phyloP scores from a whole-genome alignment of 176 grass and related monocot genomes.

The Aegilops tauschii region DNA sequence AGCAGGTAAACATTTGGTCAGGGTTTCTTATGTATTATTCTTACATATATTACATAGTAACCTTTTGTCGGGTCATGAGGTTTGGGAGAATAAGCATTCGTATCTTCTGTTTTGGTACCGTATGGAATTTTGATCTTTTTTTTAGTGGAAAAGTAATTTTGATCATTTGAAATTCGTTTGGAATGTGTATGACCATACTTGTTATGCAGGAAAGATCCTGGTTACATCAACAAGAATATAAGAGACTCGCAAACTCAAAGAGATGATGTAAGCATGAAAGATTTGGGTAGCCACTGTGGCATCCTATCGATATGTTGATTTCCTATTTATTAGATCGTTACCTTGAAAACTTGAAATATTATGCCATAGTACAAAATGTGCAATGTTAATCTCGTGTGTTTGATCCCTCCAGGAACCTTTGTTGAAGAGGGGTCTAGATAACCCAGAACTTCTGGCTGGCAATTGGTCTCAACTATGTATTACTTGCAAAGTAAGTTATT shows the following conservation, averaged over 20 bases:
- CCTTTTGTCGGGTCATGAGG: neutral
- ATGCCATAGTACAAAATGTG: constrained; percentile 3
- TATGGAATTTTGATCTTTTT: constrained; percentile 15
- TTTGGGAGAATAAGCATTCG: neutral
- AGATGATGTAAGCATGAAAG: constrained; percentile 79
- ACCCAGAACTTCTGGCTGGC: constrained; percentile 66
- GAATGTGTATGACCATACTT: constrained; percentile 14
- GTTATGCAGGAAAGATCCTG: constrained; percentile 90
- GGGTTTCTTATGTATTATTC: constrained; percentile 4
- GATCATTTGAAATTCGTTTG: neutral
- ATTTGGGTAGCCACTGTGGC: constrained; percentile 13
- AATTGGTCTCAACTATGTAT: constrained; percentile 93
- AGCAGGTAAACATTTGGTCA: constrained; percentile 67
- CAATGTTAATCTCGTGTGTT: constrained; percentile 18
- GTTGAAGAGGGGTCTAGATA: constrained; percentile 77
- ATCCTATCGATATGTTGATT: constrained; percentile 10
- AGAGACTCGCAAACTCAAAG: constrained; percentile 76
- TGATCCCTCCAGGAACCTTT: constrained; percentile 76
- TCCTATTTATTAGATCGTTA: constrained; percentile 6
- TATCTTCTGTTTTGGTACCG: neutral
- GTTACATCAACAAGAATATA: constrained; percentile 79
- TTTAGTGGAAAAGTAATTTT: neutral
- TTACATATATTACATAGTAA: neutral
- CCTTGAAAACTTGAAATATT: constrained; percentile 9
- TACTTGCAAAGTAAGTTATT: constrained; percentile 86